A percentile compares a stretch with the other conserved stretches of the same genome.
Conservation (phyloP, 805 yeast genomes). For the Starmerella gropengiesseri region DNA sequence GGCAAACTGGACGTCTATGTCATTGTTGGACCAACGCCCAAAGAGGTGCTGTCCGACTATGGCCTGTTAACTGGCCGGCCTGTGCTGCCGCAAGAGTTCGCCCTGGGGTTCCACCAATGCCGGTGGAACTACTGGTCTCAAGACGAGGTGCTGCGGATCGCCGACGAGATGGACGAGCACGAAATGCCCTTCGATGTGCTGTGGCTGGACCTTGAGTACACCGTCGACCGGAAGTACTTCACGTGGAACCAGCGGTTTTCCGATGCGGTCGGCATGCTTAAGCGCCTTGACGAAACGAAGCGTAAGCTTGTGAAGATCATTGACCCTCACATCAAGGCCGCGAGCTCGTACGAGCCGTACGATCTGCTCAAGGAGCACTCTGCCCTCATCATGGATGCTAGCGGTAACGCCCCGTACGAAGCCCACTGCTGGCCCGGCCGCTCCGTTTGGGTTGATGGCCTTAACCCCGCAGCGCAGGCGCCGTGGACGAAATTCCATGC, state of each 20-base stretch:
- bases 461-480: conserved; percentile 48
- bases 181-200: conserved; percentile 80
- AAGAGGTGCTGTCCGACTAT: conserved; percentile 49
- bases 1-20: conserved; percentile 71
- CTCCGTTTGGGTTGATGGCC: conserved; percentile 83
- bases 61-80: conserved; percentile 64
- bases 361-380: conserved; percentile 36
- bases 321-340: conserved; percentile 78
- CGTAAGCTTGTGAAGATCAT: conserved; percentile 74
- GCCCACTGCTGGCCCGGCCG: conserved; percentile 99
- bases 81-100: conserved; percentile 60
- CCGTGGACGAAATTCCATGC: conserved; percentile 49
- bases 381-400: conserved; percentile 33
- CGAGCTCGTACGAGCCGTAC: conserved; percentile 49
- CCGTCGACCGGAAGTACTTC: conserved; percentile 76
- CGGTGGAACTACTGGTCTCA: conserved; percentile 95
- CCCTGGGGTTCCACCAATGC: conserved; percentile 90
- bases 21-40: conserved; percentile 47
- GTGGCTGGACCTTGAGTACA: conserved; percentile 92
- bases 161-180: conserved; percentile 55
- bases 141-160: conserved; percentile 67
- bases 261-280: conserved; percentile 58
- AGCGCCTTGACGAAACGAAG: conserved; percentile 54
- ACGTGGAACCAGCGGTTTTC: conserved; percentile 81
- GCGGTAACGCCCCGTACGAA: conserved; percentile 40